Base-by-base conservation (phyloP, 768 basidiomycete species). In the Amanita pallidorosea region DNA sequence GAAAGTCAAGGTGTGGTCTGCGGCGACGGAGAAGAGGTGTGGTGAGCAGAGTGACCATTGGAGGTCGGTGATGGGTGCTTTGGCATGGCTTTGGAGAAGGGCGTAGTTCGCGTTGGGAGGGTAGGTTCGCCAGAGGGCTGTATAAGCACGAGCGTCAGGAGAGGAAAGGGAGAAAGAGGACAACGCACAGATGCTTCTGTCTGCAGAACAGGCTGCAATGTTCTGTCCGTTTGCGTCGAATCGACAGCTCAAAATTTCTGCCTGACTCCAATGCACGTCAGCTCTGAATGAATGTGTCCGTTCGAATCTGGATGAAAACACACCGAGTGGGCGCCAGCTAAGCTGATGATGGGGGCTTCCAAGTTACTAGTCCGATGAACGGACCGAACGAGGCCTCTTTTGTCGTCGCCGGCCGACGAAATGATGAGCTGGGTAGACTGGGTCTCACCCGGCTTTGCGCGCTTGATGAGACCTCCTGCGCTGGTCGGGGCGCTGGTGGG, bases 201-300 rank as follows among this genome's bases (percentile, higher is more conserved):
- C 95, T 2, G 86, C 77, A 12, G 90, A 93, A 61, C 86, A 90
- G 7, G 92, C 92, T 36, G 95, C 96, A 52, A 98, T 81, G 57
- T 88, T 89, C 64, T 94, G 85, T 4, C 96, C 96, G 2, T 86
- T 86, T 12, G 93, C 91, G 60, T 95, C 91, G 63, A 98, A 98
- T 57, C 90, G 78, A 70, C 92, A 90, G 57, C 88, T 88, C 55
- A 94, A 56, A 55, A 97, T 89, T 70, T 99, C n/a, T 7, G 74
- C 83, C 85, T 87, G 37, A 40, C 55, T 54, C 60, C 34, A 12
- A 20, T 27, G 12, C 38, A 18, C 57, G 8, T 53, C 9, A 55
- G 53, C n/a, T 40, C 13, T 34, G 36, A n/a, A n/a, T 18, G 27
- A 27, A 40, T 9, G 8, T 5, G 15, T 17, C 17, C 12, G 9